Base-by-base conservation (phyloP, 441 rosid genomes). In the Bocquillonia castaneifolia region DNA sequence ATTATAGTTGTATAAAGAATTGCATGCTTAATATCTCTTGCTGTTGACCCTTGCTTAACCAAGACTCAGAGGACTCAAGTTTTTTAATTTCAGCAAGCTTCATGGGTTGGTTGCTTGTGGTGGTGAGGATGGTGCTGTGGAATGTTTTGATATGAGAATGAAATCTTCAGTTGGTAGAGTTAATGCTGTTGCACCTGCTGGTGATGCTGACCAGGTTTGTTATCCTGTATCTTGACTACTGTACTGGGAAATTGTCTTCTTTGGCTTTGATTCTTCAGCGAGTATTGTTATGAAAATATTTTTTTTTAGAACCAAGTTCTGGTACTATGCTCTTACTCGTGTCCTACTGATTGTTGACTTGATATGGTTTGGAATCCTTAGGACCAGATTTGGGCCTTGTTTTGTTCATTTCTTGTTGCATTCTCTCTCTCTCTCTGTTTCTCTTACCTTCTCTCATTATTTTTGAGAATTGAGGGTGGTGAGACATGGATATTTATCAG, bases 21-120 rank as follows among this genome's bases (percentile, higher is more conserved):
- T 44, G 20, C 56, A 64, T 56, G 17, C 20, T 59, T 63, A n/a
- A 42, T 48, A n/a, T 44, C 61, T 48, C 45, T 29, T 13, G 53
- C 60, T 36, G 58, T 44, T 42, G 44, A 45, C 40, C 37, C 59
- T 65, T 67, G 52, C 50, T 77, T 51, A 63, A 61, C 47, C 9
- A 77, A 37, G 47, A 65, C 37, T 82, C 67, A 63, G 26, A 17
- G 53, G 20, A 25, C 51, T 72, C 73, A 20, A 52, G 26, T 59
- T 17, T 68, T 23, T 17, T 34, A 45, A 78, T 80, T 68, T 73
- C 82, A 91, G 98, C 75, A 84, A 86, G 70, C 63, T 86, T 63
- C 98, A 93, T 75, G 98, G 98, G 56, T 75, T 93, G 68, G 86
- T 93, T 77, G 98, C 95, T 70, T 93, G 97, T 83, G 98, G 97